Base-by-base conservation (phyloP, 1,139 yeast genomes). In the Magnusiomyces tetraspermus region DNA sequence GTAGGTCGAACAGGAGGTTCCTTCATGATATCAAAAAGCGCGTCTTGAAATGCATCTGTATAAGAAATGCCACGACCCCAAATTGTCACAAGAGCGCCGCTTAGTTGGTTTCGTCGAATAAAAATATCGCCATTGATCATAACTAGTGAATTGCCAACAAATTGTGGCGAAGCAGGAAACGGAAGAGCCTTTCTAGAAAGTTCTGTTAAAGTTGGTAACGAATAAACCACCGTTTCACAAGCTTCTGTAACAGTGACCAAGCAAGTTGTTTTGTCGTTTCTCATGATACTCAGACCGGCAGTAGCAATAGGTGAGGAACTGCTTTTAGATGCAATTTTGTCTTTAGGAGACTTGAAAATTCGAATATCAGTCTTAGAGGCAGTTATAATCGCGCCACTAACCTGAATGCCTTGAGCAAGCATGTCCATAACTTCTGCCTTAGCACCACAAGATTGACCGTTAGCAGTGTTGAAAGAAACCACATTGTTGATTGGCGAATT, bases 1-100 rank as follows among this genome's bases (percentile, higher is more conserved):
- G 80, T 75, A 1, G 98, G 98, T 48, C 97, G 76, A 24, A 81
- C 79, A 1, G 96, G 95, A 13, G 85, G 79, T 10, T 55, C 58
- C 52, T 71, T 70, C 60, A 70, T 67, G 13, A 70, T 67, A 51
- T 77, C 80, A 56, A 72, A 76, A 38, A 74, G 61, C 17, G 69
- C 71, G 46, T 74, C 71, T 2, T 58, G 53, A 2, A 60, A 58
- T 19, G 61, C 60, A 24, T 65, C 64, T 15, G 59, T 63, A 23
- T 60, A 60, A 36, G 54, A 51, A 45, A 64, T 58, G 46, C 72
- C 68, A 55, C 67, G 65, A 19, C 76, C 76, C 60, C 76, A 69
- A 1, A 80, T 69, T 30, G 77, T 74, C 10, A 80, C 65, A 50
- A 82, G 62, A 0, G 75, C 75, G 0, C 86, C 81, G 58, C 82